Evolutionary conservation across 2,329 filamentous ascomycete species (phyloP), one percentile per base, ranked within the genome.

Genomic region (Herpotrichia juniperi): DNA sequence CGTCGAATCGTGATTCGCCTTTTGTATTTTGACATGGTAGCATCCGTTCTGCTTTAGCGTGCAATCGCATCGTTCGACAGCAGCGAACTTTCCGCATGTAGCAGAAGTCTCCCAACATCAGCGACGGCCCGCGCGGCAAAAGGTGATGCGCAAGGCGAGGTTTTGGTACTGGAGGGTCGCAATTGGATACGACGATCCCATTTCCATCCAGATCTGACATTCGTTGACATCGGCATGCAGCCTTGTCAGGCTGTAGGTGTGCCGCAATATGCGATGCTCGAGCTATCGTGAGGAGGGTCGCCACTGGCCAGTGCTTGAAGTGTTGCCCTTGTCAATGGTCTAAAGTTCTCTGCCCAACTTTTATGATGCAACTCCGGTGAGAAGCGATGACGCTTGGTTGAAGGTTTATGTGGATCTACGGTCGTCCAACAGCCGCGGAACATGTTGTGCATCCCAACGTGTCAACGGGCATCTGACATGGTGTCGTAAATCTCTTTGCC

Each of bases 71-170:
- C n/a, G n/a, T n/a, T n/a, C n/a, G n/a, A n/a, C n/a, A n/a, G n/a
- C n/a, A n/a, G n/a, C n/a, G n/a, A n/a, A n/a, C n/a, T n/a, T n/a
- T n/a, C n/a, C n/a, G n/a, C n/a, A n/a, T n/a, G n/a, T n/a, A n/a
- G n/a, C n/a, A n/a, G n/a, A n/a, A n/a, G n/a, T 31, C 28, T 31
- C 9, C 21, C 30, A 34, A 17, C 4, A 42, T 39, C 32, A 42
- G 14, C 35, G 21, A 42, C 49, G 49, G 42, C 30, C 49, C 35
- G 42, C 16, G 40, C 42, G 49, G 49, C 43, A 51, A 25, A 31
- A 28, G 24, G 32, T 19, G 43, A 8, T 17, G 34, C 12, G n/a
- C 21, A 21, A 22, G 31, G 14, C 35, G 17, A 14, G 10, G 16
- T 31, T 17, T 10, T 8, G 12, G 26, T 16, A 26, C n/a, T 9